Evolutionary conservation across 331 rosid species (phyloP).

Genomic region (Acacia pycnantha): DNA sequence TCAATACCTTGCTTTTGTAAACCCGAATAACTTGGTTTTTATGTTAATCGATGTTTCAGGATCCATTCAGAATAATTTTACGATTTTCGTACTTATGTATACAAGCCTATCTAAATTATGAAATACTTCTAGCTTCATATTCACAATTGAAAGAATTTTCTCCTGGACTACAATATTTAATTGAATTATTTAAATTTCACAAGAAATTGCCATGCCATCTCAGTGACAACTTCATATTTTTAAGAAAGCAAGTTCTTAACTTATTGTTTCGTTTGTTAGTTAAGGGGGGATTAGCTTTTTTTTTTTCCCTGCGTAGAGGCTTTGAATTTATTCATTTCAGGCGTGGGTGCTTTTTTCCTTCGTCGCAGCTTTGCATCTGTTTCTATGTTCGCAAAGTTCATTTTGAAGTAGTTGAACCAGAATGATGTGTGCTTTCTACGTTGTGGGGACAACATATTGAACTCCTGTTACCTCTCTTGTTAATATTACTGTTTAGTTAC

Average conservation of each 20-base stretch:
- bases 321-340: neutral
- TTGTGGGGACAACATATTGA: neutral
- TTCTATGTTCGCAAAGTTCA: neutral
- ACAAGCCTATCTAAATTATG: neutral
- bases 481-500: conserved; percentile 8
- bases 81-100: neutral
- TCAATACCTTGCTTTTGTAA: neutral
- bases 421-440: neutral
- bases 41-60: neutral
- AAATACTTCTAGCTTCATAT: neutral
- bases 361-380: neutral
- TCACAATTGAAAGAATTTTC: neutral
- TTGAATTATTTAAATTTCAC: conserved; percentile 4
- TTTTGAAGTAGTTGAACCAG: neutral
- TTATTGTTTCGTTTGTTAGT: neutral
- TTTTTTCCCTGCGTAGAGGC: no score
- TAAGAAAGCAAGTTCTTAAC: neutral
- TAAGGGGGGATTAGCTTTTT: neutral
- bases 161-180: neutral
- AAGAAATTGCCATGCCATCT: neutral
- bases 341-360: neutral
- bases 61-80: neutral
- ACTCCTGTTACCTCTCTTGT: neutral
- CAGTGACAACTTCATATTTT: neutral
- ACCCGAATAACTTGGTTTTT: neutral